phyloP scores from a whole-genome alignment of 1,284 basidiomycete genomes.

The Phellopilus nigrolimitatus region DNA sequence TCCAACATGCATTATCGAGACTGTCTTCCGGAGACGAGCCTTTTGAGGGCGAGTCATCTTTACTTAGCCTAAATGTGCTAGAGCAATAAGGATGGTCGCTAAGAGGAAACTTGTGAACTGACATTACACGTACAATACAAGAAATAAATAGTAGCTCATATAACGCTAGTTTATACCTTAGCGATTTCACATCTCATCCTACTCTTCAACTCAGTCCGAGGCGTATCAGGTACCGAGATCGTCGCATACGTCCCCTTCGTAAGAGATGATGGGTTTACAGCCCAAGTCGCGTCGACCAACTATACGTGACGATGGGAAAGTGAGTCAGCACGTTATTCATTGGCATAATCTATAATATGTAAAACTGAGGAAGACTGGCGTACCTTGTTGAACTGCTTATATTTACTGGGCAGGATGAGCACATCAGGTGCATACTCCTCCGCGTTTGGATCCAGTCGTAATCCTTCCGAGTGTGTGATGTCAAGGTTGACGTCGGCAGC shows the following conservation, averaged over 20 bases:
- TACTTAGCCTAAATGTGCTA: too few species aligned
- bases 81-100: too few species aligned
- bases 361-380: background rate
- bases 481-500: constrained; percentile 83
- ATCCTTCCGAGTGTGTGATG: constrained; percentile 63
- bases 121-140: too few species aligned
- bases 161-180: constrained; percentile 3
- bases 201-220: background rate
- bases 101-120: too few species aligned
- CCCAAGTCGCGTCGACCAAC: constrained; percentile 60
- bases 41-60: too few species aligned
- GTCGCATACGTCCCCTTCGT: constrained; percentile 52
- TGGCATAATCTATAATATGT: background rate
- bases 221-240: constrained; percentile 27
- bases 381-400: constrained; percentile 86
- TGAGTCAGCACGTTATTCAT: too few species aligned
- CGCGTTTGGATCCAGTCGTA: constrained; percentile 41
- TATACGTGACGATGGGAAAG: too few species aligned
- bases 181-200: constrained; percentile 17
- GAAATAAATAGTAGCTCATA: background rate
- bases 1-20: too few species aligned
- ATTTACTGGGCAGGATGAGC: constrained; percentile 76
- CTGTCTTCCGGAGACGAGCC: too few species aligned
- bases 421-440: constrained; percentile 67
- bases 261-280: constrained; percentile 71